phyloP scores from a whole-genome alignment of 805 yeast species.

The Tetrapisispora taiwanensis region DNA sequence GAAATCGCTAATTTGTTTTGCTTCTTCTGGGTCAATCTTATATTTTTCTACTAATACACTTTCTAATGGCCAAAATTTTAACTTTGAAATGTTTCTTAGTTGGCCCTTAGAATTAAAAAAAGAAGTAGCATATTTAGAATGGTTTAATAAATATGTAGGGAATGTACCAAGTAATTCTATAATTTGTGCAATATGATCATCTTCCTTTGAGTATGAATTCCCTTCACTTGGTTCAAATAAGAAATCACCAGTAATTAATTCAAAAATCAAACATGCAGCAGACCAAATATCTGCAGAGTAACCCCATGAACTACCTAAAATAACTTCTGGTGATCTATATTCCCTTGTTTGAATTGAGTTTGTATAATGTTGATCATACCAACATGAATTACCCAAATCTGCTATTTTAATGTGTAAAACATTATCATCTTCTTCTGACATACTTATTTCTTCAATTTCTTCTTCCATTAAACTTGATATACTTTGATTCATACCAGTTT shows the following conservation, averaged over 20 bases:
- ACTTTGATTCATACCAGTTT: neutral
- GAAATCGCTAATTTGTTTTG: conserved; percentile 65
- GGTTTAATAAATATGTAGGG: conserved; percentile 48
- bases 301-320: conserved; percentile 83
- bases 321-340: conserved; percentile 83
- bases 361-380: conserved; percentile 70
- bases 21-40: conserved; percentile 56
- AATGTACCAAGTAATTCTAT: conserved; percentile 69
- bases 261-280: conserved; percentile 84
- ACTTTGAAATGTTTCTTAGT: conserved; percentile 64
- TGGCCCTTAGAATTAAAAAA: conserved; percentile 61
- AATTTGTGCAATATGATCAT: conserved; percentile 93
- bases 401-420: conserved; percentile 77
- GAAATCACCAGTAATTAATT: conserved; percentile 87
- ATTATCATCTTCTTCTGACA: conserved; percentile 29
- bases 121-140: conserved; percentile 52
- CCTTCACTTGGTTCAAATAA: conserved; percentile 80
- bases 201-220: conserved; percentile 71
- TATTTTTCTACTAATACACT: conserved; percentile 82
- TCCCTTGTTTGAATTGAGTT: conserved; percentile 88
- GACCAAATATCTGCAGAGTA: conserved; percentile 94
- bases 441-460: neutral
- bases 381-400: conserved; percentile 88
- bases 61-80: conserved; percentile 82
- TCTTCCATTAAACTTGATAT: conserved; percentile 1